Evolutionary conservation across 2,329 filamentous ascomycete genomes (phyloP).

Genomic region (Falciphora oryzae): DNA sequence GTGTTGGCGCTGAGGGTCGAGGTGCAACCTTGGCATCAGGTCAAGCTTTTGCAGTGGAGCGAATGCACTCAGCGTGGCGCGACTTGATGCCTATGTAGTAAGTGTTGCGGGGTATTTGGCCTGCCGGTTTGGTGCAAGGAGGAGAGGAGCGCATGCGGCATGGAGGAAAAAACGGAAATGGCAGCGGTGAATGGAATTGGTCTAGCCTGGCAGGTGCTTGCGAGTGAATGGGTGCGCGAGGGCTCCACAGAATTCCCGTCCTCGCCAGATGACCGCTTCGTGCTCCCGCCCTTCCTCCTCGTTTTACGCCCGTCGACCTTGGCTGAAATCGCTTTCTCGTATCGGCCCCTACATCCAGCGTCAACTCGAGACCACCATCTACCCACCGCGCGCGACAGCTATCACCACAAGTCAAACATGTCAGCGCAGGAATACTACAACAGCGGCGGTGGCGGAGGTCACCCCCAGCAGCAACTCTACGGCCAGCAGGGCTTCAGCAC

Average conservation of each 20-base stretch:
- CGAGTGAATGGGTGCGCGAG: no score
- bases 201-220: no score
- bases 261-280: not conserved
- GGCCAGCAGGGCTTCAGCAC: constrained; percentile 2
- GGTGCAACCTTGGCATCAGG: no score
- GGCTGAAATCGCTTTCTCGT: not conserved
- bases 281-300: not conserved
- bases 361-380: not conserved
- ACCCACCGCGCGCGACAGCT: not conserved
- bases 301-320: not conserved
- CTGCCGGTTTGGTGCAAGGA: no score
- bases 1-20: no score
- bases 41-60: no score
- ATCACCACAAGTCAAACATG: not conserved
- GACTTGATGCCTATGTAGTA: no score
- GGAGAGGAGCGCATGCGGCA: no score
- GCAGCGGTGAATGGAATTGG: no score
- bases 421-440: constrained; percentile 7
- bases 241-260: not conserved
- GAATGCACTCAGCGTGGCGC: no score
- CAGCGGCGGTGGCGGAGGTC: constrained; percentile 2
- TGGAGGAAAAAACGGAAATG: no score
- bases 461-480: not conserved
- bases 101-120: no score
- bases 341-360: not conserved